These are phyloP conservation scores for Houttuynia cordata DNA, from an alignment of 164 flowering plant species.

Conservation along the genomic window DNA sequence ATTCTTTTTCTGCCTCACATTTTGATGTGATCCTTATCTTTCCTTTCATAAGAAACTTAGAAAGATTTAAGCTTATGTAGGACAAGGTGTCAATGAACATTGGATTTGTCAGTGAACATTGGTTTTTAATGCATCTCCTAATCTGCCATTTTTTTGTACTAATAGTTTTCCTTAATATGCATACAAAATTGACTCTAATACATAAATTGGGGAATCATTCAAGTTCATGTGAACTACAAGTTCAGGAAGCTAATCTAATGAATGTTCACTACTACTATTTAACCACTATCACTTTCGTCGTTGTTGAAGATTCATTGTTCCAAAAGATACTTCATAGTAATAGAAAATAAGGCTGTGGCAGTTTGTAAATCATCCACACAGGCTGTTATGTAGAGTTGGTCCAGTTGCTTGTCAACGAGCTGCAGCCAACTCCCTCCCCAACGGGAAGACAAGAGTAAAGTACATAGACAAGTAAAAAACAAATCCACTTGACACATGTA, in stretches of 20 bases:
- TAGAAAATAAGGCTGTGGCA: not conserved
- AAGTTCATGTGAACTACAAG: too few species aligned
- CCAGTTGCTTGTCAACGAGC: constrained; percentile 1
- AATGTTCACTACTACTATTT: not conserved
- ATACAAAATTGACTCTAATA: too few species aligned
- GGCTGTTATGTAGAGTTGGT: not conserved
- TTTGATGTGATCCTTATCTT: not conserved
- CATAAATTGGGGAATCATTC: too few species aligned
- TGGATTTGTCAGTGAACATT: too few species aligned
- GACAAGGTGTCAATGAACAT: too few species aligned
- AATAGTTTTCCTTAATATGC: too few species aligned
- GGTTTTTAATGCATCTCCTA: too few species aligned
- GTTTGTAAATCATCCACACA: not conserved
- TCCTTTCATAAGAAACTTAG: too few species aligned
- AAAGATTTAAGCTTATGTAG: too few species aligned
- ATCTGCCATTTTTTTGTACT: too few species aligned
- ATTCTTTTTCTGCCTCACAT: not conserved
- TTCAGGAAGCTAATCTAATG: too few species aligned
- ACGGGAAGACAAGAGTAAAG: constrained; percentile 14
- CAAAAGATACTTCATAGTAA: not conserved
- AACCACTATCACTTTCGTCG: not conserved
- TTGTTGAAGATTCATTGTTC: not conserved
- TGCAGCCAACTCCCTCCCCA: not conserved
- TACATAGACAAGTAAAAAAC: constrained; percentile 16
- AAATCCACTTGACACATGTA: constrained; percentile 19